Base-by-base conservation (phyloP, 345 rosid genomes). In the Eucalyptus tenuipes region DNA sequence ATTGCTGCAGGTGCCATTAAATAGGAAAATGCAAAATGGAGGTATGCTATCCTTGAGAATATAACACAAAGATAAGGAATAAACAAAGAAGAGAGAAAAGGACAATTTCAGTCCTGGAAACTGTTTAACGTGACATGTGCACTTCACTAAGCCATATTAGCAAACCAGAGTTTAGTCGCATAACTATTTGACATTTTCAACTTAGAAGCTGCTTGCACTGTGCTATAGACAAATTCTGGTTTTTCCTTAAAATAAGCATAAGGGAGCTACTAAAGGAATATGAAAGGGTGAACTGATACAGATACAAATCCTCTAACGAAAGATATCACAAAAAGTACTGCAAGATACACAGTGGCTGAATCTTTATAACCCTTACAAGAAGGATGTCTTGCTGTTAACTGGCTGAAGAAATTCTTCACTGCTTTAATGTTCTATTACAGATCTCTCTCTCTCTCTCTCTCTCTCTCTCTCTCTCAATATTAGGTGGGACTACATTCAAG, bases 271-370 rank as follows among this genome's bases (percentile, higher is more conserved):
- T 40, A 75, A 75, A 20, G 84, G 84, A 75, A 75, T 40, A 75
- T 2, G 15, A 40, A 75, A 75, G 47, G 47, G 29, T 40, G 20
- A 75, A 75, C 45, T 3, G 15, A 1, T 75, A 75, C 2, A 89
- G 44, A 85, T 40, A 33, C 40, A 37, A 57, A 33, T 57, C 64
- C 79, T 16, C 16, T 40, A 40, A 6, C 5, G 27, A 75, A 75
- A 40, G 13, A 40, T 40, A 75, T 75, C 84, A 75, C 10, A 49
- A 75, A 86, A 37, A 89, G 89, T 95, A 98, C 99, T 93, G 98
- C 99, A 89, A 97, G 1, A 37, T 14, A 37, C 45, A 20, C 45
- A 12, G 47, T 44, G 24, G 82, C 82, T 1, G 47, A 75, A 37
- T 40, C 45, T 75, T 40, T 2, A 0, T 20, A 42, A 75, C 27